Evolutionary conservation across 2,329 filamentous ascomycete genomes (phyloP).

Genomic region (Neofusicoccum parvum): DNA sequence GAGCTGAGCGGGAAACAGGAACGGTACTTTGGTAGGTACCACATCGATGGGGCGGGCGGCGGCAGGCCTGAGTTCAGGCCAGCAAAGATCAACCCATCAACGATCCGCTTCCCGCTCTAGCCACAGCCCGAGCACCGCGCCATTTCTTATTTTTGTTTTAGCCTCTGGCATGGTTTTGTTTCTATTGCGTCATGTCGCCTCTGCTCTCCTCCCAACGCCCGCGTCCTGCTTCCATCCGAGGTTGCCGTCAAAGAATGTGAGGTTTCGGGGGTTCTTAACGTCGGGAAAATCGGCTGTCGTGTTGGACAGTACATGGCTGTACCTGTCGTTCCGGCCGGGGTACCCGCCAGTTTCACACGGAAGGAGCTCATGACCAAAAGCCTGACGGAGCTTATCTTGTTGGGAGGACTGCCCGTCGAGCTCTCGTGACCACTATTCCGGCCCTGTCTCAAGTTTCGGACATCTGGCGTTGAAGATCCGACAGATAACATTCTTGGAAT

Average conservation of each 20-base stretch:
- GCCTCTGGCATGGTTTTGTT: neutral
- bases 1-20: neutral
- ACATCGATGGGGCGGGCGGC: neutral
- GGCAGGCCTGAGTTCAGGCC: neutral
- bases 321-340: neutral
- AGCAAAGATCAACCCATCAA: neutral
- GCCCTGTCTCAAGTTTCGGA: neutral
- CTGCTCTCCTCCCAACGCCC: neutral
- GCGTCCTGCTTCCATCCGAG: neutral
- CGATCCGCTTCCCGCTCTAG: neutral
- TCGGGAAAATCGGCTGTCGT: neutral
- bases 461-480: neutral
- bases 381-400: neutral
- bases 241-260: neutral
- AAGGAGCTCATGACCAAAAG: constrained; percentile 4
- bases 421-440: neutral
- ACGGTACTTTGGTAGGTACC: neutral
- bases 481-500: neutral
- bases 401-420: neutral
- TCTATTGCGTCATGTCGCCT: constrained; percentile 1
- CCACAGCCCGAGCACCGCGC: neutral
- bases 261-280: neutral
- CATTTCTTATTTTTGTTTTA: neutral
- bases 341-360: neutral
- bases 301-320: neutral